phyloP scores from a whole-genome alignment of 31 red algal species.

The Bonnemaisonia californica region DNA sequence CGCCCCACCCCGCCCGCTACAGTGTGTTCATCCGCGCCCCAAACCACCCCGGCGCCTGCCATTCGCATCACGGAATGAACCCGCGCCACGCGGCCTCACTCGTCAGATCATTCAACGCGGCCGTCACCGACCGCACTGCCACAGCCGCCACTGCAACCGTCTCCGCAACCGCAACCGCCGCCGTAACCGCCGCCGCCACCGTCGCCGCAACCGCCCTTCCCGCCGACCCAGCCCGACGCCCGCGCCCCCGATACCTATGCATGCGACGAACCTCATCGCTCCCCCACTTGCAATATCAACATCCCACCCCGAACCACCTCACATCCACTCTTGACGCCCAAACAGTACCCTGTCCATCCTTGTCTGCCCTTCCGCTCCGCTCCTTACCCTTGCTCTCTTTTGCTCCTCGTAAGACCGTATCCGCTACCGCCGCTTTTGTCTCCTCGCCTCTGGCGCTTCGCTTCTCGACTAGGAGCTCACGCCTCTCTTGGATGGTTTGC shows the following conservation, averaged over 20 bases:
- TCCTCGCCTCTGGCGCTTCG: background rate
- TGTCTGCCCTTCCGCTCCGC: background rate
- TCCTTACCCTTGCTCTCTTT: background rate
- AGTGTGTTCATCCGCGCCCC: too few species aligned
- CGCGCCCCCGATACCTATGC: background rate
- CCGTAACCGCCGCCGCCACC: background rate
- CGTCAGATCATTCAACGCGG: conserved; percentile 2
- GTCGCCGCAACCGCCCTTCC: background rate
- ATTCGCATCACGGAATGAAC: background rate
- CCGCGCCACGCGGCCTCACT: background rate
- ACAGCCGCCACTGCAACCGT: too few species aligned
- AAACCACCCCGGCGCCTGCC: background rate
- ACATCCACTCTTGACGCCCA: background rate
- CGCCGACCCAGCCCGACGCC: background rate
- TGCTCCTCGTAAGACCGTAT: too few species aligned
- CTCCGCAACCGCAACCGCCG: too few species aligned
- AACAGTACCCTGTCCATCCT: too few species aligned
- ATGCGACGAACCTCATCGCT: too few species aligned
- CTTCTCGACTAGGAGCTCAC: background rate
- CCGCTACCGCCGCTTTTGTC: background rate
- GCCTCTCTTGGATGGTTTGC: background rate
- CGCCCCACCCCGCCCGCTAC: background rate
- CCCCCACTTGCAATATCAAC: too few species aligned
- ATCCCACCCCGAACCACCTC: too few species aligned
- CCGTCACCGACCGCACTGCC: background rate